A percentile compares a stretch with the other conserved stretches of the same genome.
Conservation (phyloP, 192 early-diverging fungal species). For the Coemansia sp. region DNA sequence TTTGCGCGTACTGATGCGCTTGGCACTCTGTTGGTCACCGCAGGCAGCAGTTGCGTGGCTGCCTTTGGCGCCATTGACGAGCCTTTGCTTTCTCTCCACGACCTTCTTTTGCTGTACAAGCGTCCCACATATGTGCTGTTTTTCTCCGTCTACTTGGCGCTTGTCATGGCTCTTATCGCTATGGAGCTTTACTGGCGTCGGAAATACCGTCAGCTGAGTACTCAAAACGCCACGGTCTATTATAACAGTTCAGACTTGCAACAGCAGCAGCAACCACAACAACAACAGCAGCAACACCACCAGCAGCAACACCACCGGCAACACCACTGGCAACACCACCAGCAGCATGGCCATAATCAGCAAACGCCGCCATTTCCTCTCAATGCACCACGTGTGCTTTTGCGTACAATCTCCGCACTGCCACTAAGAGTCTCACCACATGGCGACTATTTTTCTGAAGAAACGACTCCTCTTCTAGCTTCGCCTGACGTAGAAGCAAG, state of each 20-base stretch:
- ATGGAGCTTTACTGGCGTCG: constrained; percentile 49
- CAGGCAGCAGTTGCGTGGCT: constrained; percentile 68
- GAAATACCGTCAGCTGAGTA: constrained; percentile 5
- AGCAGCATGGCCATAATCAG: background rate
- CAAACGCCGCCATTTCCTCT: background rate
- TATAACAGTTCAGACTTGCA: background rate
- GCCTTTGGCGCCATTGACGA: constrained; percentile 77
- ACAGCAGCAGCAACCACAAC: background rate
- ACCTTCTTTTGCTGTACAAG: constrained; percentile 66
- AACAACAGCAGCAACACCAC: background rate
- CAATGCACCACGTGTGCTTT: constrained; percentile 5
- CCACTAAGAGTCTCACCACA: background rate
- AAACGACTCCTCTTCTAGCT: constrained; percentile 7
- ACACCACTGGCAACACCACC: background rate
- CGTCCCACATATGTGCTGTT: constrained; percentile 69
- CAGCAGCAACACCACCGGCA: background rate
- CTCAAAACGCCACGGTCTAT: background rate
- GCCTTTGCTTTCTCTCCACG: constrained; percentile 66
- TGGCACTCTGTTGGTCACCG: constrained; percentile 67
- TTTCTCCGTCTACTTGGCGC: constrained; percentile 58
- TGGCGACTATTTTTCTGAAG: background rate
- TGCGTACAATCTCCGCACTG: background rate
- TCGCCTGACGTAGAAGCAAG: background rate
- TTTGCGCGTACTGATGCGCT: constrained; percentile 63
- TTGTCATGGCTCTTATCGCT: constrained; percentile 55